These are phyloP conservation scores for Yarrowia sp. DNA, from an alignment of 805 yeast genomes.

Conservation along the genomic window DNA sequence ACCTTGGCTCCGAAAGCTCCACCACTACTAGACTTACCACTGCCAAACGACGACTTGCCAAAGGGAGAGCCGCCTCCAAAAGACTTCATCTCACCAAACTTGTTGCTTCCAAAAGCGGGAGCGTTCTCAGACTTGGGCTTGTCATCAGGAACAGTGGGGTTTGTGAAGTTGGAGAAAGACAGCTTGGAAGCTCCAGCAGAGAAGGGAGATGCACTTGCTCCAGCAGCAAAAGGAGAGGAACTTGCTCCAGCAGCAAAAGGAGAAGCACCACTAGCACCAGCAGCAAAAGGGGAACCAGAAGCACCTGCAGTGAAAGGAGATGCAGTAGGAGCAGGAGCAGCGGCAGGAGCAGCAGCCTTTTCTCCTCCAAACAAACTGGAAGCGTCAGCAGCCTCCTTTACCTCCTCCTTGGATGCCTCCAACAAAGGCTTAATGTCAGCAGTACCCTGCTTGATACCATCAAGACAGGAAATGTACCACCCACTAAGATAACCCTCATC, in stretches of 20 bases:
- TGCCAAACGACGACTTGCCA: background rate
- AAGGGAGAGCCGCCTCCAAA: background rate
- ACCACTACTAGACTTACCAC: background rate
- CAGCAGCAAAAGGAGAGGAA: constrained; percentile 3
- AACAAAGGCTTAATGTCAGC: constrained; percentile 35
- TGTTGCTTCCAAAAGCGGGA: constrained; percentile 13
- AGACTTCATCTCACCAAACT: background rate
- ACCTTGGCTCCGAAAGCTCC: constrained; percentile 7
- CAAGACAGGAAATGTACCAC: constrained; percentile 63
- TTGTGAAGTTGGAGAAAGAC: background rate
- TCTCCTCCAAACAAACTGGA: background rate
- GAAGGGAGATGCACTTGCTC: background rate
- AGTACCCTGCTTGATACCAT: constrained; percentile 45
- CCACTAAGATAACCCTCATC: constrained; percentile 59
- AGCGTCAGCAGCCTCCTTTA: constrained; percentile 28
- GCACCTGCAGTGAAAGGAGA: background rate
- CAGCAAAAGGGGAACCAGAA: background rate
- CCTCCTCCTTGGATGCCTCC: background rate
- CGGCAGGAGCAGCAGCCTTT: background rate
- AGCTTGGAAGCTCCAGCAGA: constrained; percentile 14
- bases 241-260: background rate
- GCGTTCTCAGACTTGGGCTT: constrained; percentile 6
- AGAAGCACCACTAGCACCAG: background rate
- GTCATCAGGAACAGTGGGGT: background rate
- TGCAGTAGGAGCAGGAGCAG: background rate